Evolutionary conservation across 208 protist genomes (phyloP).

Genomic region (Trichomonas gallinae): DNA sequence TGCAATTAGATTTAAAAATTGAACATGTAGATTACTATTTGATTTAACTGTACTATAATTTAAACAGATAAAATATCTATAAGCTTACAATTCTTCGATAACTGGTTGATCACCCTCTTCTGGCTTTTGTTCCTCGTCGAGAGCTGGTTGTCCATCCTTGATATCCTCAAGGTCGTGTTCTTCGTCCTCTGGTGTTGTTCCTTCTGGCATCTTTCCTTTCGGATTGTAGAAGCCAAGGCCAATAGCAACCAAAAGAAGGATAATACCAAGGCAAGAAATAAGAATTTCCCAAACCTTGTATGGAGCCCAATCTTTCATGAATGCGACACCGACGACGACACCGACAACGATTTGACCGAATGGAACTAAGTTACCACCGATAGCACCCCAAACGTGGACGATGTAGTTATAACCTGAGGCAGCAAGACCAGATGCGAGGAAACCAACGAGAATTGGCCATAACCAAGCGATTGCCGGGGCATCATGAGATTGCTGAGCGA

Average conservation of each 20-base stretch:
- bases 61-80: no score
- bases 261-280: neutral
- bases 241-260: neutral
- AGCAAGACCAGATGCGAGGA: neutral
- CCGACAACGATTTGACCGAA: neutral
- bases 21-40: no score
- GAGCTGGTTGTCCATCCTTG: neutral
- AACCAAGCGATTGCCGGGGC: neutral
- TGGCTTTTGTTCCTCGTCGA: neutral
- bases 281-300: neutral
- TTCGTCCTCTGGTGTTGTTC: neutral
- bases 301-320: neutral
- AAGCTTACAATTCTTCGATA: neutral
- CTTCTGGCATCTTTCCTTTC: neutral
- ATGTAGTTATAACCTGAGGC: neutral
- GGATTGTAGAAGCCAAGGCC: neutral
- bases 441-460: neutral
- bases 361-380: neutral
- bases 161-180: neutral
- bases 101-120: neutral
- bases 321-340: neutral
- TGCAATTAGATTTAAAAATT: no score
- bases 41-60: no score
- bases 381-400: neutral
- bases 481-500: neutral